Evolutionary conservation across 2,329 filamentous ascomycete species (phyloP).

Genomic region (Dothideomycetes sp.): DNA sequence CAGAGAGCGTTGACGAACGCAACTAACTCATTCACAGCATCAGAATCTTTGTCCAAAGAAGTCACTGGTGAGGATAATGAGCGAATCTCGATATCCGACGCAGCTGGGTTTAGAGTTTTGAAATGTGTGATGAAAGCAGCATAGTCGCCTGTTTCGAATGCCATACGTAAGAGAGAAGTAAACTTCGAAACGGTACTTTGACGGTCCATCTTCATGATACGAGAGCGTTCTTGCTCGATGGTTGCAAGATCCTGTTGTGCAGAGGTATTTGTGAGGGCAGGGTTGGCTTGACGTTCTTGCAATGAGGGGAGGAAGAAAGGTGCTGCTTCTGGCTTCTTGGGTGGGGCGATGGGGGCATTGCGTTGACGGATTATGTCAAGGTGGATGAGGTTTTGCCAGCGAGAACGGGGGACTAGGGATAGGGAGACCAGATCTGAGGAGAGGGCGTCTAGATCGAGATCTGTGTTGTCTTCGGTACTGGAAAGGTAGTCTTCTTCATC

Average conservation of each 20-base stretch:
- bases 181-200: conserved; percentile 29
- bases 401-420: conserved; percentile 77
- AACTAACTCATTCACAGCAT: conserved; percentile 56
- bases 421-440: conserved; percentile 76
- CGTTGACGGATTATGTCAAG: conserved; percentile 82
- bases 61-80: conserved; percentile 51
- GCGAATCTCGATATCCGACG: conserved; percentile 82
- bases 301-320: conserved; percentile 86
- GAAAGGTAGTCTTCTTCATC: conserved; percentile 46
- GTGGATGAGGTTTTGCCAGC: conserved; percentile 91
- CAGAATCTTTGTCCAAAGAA: conserved; percentile 15
- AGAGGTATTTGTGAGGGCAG: conserved; percentile 20
- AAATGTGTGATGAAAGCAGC: conserved; percentile 66
- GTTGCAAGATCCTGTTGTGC: conserved; percentile 26
- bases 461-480: conserved; percentile 30
- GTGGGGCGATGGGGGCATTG: conserved; percentile 87
- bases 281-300: conserved; percentile 27
- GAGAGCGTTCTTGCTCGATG: conserved; percentile 24
- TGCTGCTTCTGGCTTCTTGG: conserved; percentile 85
- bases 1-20: conserved; percentile 78
- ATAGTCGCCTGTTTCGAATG: conserved; percentile 50
- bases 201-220: conserved; percentile 23
- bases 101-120: conserved; percentile 70
- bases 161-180: conserved; percentile 39
- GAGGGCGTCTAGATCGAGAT: conserved; percentile 34